These are phyloP conservation scores for Effrenium voratum DNA, from an alignment of 73 alveolate species.

Conservation along the genomic window DNA sequence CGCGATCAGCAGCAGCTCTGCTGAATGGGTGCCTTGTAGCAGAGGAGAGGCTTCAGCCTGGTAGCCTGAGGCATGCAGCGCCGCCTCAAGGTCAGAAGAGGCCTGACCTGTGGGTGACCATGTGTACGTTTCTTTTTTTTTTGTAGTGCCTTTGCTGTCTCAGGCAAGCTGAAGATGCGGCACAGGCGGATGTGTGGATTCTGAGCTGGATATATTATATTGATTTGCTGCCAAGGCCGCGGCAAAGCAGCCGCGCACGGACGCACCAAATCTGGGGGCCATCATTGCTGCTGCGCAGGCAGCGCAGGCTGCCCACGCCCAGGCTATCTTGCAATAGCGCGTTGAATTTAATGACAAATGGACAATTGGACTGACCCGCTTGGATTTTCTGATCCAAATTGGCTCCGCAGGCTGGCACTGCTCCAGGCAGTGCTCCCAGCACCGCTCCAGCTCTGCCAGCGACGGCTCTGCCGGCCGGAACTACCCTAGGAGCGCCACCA, in stretches of 20 bases:
- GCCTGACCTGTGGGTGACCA: not conserved
- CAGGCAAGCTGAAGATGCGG: slow-evolving; percentile 64
- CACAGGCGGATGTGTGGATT: not conserved
- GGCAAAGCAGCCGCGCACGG: slow-evolving; percentile 50
- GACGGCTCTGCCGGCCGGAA: not conserved
- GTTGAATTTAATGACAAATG: no score
- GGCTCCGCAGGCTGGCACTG: not conserved
- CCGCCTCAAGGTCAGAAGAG: slow-evolving; percentile 39
- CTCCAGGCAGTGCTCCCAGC: not conserved
- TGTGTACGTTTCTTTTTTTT: no score
- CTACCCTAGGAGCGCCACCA: not conserved
- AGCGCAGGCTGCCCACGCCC: not conserved
- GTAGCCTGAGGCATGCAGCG: not conserved
- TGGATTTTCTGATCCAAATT: no score
- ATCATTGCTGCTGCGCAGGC: slow-evolving; percentile 47
- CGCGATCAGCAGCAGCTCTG: not conserved
- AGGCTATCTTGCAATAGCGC: not conserved
- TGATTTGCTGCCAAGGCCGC: not conserved
- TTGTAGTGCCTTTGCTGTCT: not conserved
- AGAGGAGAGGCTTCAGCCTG: not conserved
- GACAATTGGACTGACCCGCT: no score
- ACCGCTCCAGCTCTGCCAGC: not conserved
- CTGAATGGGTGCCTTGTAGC: not conserved
- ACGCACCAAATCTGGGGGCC: slow-evolving; percentile 29
- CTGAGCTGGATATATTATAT: not conserved